These are phyloP conservation scores for Epichloe sp. DNA, from an alignment of 2,329 filamentous ascomycete species.

Conservation along the genomic window DNA sequence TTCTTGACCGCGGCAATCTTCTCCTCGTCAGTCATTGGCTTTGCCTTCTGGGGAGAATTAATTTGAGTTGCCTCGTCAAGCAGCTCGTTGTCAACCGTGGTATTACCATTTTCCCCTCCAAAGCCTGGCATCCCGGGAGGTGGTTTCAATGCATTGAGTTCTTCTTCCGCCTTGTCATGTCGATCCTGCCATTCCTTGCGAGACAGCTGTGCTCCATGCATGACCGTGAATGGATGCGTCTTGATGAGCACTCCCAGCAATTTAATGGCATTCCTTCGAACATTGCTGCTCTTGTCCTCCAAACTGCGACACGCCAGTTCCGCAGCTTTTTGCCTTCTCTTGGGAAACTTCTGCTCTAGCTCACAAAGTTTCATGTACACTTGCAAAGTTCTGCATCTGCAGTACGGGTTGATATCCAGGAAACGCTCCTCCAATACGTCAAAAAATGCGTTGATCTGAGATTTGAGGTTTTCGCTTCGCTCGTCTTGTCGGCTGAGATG, in stretches of 20 bases:
- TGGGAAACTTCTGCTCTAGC: slow-evolving; percentile 91
- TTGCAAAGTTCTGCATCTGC: slow-evolving; percentile 79
- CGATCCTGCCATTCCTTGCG: slow-evolving; percentile 75
- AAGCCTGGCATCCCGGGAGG: slow-evolving; percentile 53
- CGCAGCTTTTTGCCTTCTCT: slow-evolving; percentile 74
- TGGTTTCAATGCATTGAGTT: slow-evolving; percentile 70
- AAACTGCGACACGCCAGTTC: slow-evolving; percentile 80
- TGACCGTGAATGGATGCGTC: slow-evolving; percentile 84
- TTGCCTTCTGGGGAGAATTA: slow-evolving; percentile 53
- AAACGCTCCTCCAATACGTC: slow-evolving; percentile 94
- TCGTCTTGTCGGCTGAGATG: slow-evolving; percentile 88
- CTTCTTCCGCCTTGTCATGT: slow-evolving; percentile 68
- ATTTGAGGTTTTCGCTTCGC: slow-evolving; percentile 82
- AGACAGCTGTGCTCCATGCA: slow-evolving; percentile 79
- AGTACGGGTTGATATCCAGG: slow-evolving; percentile 93
- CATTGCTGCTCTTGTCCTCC: slow-evolving; percentile 97
- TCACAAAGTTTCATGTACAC: slow-evolving; percentile 88
- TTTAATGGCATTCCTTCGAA: slow-evolving; percentile 89
- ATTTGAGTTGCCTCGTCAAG: slow-evolving; percentile 82
- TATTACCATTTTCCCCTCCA: slow-evolving; percentile 51
- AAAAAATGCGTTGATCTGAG: slow-evolving; percentile 92
- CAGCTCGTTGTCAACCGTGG: slow-evolving; percentile 61
- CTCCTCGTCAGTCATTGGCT: slow-evolving; percentile 65
- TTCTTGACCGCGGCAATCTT: slow-evolving; percentile 62
- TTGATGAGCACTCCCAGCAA: slow-evolving; percentile 77